phyloP scores from a whole-genome alignment of 805 yeast species.

The Millerozyma acaciae region DNA sequence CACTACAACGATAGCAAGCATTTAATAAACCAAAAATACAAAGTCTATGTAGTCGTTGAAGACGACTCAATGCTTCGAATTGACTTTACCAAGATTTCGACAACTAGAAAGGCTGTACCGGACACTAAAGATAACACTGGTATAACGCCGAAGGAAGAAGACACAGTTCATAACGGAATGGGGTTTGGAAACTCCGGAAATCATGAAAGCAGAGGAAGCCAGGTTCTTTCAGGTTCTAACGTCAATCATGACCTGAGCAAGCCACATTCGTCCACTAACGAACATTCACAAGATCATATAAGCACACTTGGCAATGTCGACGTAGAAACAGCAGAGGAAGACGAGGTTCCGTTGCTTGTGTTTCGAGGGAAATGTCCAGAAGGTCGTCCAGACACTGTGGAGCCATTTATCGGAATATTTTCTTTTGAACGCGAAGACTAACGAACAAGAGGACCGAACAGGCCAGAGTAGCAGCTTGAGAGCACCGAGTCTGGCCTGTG shows the following conservation, averaged over 20 bases:
- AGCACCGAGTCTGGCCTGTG: no score
- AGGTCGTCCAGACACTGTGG: slow-evolving; percentile 48
- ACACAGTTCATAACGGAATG: not conserved
- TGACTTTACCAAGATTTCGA: slow-evolving; percentile 48
- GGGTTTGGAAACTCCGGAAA: not conserved
- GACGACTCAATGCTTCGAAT: slow-evolving; percentile 44
- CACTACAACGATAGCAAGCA: slow-evolving; percentile 48
- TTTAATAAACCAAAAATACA: slow-evolving; percentile 44
- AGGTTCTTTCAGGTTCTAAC: slow-evolving; percentile 5
- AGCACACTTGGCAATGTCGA: slow-evolving; percentile 10
- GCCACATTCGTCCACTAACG: not conserved
- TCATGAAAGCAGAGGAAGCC: not conserved
- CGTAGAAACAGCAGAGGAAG: slow-evolving; percentile 33
- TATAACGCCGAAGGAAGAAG: not conserved
- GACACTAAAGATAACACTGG: slow-evolving; percentile 2
- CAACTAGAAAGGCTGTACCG: slow-evolving; percentile 11
- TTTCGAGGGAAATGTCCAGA: slow-evolving; percentile 51
- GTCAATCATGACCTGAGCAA: not conserved
- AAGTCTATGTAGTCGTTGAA: slow-evolving; percentile 46
- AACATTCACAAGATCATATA: no score
- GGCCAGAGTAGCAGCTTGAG: no score
- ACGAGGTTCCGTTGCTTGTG: slow-evolving; percentile 44
- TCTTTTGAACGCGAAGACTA: slow-evolving; percentile 45
- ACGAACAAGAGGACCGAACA: no score
- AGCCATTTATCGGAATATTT: slow-evolving; percentile 54